Evolutionary conservation across 805 yeast species (phyloP).

Genomic region (Saccharomycopsis synnaedendra): DNA sequence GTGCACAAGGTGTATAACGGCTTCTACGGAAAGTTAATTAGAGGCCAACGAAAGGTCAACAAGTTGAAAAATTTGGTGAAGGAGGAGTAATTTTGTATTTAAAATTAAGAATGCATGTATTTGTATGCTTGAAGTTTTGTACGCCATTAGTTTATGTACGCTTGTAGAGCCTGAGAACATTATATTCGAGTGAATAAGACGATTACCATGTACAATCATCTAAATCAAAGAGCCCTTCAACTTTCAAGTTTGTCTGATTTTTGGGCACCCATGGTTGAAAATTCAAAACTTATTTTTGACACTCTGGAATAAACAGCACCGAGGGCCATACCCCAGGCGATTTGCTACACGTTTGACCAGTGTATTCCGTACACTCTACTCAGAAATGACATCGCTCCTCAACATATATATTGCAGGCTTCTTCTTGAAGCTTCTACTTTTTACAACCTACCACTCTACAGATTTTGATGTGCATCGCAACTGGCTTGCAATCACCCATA

Average conservation of each 20-base stretch:
- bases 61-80: neutral
- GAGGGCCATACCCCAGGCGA: too few species aligned
- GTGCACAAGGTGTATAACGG: neutral
- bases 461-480: slow-evolving; percentile 97
- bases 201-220: too few species aligned
- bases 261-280: too few species aligned
- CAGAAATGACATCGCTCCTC: slow-evolving; percentile 31
- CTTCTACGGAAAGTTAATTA: neutral
- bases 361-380: neutral
- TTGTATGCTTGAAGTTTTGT: too few species aligned
- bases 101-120: too few species aligned
- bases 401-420: slow-evolving; percentile 58
- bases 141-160: too few species aligned
- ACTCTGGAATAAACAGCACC: too few species aligned
- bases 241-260: too few species aligned
- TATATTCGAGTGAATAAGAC: neutral
- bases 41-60: neutral
- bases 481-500: slow-evolving; percentile 86
- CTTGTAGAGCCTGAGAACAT: neutral
- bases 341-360: too few species aligned
- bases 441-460: slow-evolving; percentile 81
- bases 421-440: slow-evolving; percentile 47
- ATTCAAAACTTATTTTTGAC: too few species aligned
- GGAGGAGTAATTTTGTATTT: too few species aligned
- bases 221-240: too few species aligned